phyloP scores from a whole-genome alignment of 805 yeast genomes.

The Kuraishia cidri region DNA sequence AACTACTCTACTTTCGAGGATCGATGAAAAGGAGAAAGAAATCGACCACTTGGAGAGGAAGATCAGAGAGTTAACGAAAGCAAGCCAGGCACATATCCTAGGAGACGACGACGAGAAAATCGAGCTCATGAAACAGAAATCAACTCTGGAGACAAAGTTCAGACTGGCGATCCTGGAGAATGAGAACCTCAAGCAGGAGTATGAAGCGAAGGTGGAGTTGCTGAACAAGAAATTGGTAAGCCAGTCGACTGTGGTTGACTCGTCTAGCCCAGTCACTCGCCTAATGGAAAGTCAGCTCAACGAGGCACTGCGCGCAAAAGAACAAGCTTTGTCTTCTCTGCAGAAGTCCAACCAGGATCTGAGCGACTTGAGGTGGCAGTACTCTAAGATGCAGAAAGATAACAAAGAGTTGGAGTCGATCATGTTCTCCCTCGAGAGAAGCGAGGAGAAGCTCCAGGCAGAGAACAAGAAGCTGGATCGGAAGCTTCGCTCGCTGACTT shows the following conservation, averaged over 20 bases:
- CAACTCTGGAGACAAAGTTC: slow-evolving; percentile 27
- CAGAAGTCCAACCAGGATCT: slow-evolving; percentile 13
- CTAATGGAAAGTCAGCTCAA: slow-evolving; percentile 25
- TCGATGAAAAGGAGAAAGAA: slow-evolving; percentile 25
- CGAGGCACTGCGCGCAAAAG: slow-evolving; percentile 18
- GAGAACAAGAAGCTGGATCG: slow-evolving; percentile 23
- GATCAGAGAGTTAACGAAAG: slow-evolving; percentile 20
- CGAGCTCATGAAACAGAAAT: slow-evolving; percentile 23
- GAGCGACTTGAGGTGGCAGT: slow-evolving; percentile 11
- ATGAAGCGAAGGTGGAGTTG: slow-evolving; percentile 23
- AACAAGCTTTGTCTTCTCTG: slow-evolving; percentile 16
- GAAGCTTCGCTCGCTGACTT: slow-evolving; percentile 16
- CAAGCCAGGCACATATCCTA: slow-evolving; percentile 13
- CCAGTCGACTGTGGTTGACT: slow-evolving; percentile 9
- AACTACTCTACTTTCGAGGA: slow-evolving; percentile 11
- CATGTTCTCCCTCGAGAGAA: slow-evolving; percentile 20
- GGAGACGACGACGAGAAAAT: slow-evolving; percentile 25
- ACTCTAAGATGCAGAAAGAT: slow-evolving; percentile 14
- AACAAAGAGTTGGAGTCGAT: slow-evolving; percentile 18
- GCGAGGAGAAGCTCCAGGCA: slow-evolving; percentile 14
- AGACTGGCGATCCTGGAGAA: slow-evolving; percentile 27
- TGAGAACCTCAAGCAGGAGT: slow-evolving; percentile 23
- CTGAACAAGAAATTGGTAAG: slow-evolving; percentile 18
- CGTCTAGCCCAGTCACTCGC: slow-evolving; percentile 11
- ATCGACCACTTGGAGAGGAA: slow-evolving; percentile 22